These are phyloP conservation scores for Saposhnikovia divaricata DNA, from an alignment of 129 eudicot species.

Conservation along the genomic window DNA sequence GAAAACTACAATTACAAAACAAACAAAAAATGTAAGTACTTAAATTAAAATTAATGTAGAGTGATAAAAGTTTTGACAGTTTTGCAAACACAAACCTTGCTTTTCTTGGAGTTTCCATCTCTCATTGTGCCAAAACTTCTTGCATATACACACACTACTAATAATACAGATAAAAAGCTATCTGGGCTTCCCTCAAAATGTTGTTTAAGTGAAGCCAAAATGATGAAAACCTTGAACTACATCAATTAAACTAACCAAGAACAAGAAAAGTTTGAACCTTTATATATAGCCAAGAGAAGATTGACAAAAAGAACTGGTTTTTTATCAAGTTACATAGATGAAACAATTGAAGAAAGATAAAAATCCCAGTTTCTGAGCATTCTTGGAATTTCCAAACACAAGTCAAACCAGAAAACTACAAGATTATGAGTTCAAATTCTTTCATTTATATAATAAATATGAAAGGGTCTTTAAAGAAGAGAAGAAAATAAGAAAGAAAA, in stretches of 20 bases:
- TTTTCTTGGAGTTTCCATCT: conserved; percentile 72
- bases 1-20: conserved; percentile 46
- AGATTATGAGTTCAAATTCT: conserved; percentile 32
- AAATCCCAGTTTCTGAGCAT: conserved; percentile 36
- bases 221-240: conserved; percentile 12
- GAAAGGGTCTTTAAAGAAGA: conserved; percentile 6
- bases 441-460: conserved; percentile 19
- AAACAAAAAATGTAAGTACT: conserved; percentile 21
- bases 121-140: conserved; percentile 63
- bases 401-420: conserved; percentile 30
- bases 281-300: conserved; percentile 11
- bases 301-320: conserved; percentile 6
- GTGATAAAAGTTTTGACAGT: conserved; percentile 8
- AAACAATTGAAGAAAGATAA: conserved; percentile 15
- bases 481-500: conserved; percentile 1
- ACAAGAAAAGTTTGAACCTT: conserved; percentile 9
- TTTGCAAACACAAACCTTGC: conserved; percentile 59
- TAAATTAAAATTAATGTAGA: not conserved
- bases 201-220: not conserved
- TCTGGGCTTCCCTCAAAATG: conserved; percentile 8
- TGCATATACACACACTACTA: conserved; percentile 21
- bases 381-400: conserved; percentile 25
- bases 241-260: conserved; percentile 7
- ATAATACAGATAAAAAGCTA: conserved; percentile 8
- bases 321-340: conserved; percentile 28